Percentiles rank a stretch among this genome's conserved stretches.
phyloP scores from a whole-genome alignment of 2,329 filamentous ascomycete genomes.

The Aspergillus piperis region DNA sequence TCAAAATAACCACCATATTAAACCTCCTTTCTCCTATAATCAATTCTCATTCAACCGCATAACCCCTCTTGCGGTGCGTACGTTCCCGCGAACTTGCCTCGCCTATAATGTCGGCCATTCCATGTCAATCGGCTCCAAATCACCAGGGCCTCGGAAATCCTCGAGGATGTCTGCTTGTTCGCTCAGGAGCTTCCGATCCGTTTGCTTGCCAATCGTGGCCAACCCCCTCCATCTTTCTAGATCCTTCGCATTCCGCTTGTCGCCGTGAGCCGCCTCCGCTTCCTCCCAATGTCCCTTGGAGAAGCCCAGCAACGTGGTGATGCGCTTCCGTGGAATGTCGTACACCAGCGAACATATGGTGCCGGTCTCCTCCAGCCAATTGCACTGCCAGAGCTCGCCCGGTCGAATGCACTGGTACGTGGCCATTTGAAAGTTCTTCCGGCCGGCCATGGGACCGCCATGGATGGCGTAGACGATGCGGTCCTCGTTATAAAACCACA shows the following conservation, averaged over 20 bases:
- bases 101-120: conserved; percentile 38
- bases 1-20: background rate
- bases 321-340: conserved; percentile 52
- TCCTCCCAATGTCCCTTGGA: conserved; percentile 60
- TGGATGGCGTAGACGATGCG: conserved; percentile 62
- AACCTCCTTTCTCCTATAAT: background rate
- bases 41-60: background rate
- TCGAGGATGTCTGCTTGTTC: conserved; percentile 58
- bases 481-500: conserved; percentile 60
- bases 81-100: background rate
- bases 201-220: conserved; percentile 55
- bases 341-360: conserved; percentile 59
- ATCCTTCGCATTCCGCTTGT: conserved; percentile 56
- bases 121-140: conserved; percentile 50
- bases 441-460: conserved; percentile 60
- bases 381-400: conserved; percentile 61
- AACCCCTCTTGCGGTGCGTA: background rate
- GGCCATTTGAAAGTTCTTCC: conserved; percentile 56
- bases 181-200: conserved; percentile 53
- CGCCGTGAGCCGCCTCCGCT: conserved; percentile 53
- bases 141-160: conserved; percentile 52
- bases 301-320: conserved; percentile 58
- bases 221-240: conserved; percentile 55
- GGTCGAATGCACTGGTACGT: conserved; percentile 61
- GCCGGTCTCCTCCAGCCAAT: conserved; percentile 63